Conservation (phyloP, 2,329 filamentous ascomycete species). For the Alternaria ventricosa region DNA sequence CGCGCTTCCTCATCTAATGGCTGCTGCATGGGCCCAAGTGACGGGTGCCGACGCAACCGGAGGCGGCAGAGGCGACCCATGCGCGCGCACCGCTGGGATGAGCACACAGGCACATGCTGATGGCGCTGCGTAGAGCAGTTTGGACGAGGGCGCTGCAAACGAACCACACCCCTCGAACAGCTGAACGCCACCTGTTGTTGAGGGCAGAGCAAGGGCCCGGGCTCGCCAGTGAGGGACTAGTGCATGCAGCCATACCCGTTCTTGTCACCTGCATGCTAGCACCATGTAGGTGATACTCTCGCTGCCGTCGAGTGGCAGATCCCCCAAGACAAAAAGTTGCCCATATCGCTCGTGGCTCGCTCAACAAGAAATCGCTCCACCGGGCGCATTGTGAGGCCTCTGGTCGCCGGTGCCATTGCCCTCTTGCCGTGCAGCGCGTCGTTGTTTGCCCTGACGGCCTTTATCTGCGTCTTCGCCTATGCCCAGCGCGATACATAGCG, state of each 20-base stretch:
- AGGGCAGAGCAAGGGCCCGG: slow-evolving; percentile 1
- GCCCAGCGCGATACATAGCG: slow-evolving; percentile 9
- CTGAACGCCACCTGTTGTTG: slow-evolving; percentile 8
- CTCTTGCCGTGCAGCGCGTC: neutral
- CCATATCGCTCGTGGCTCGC: neutral
- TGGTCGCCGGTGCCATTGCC: neutral
- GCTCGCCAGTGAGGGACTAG: slow-evolving; percentile 1
- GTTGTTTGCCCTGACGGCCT: neutral
- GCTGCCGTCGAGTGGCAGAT: neutral
- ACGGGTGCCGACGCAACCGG: slow-evolving; percentile 14
- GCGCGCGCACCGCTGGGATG: neutral
- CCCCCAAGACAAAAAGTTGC: slow-evolving; percentile 3
- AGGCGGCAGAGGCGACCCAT: slow-evolving; percentile 3
- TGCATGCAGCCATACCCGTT: slow-evolving; percentile 12
- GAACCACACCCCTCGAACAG: slow-evolving; percentile 8
- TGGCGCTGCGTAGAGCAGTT: neutral
- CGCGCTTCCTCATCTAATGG: slow-evolving; percentile 25
- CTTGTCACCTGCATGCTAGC: slow-evolving; percentile 13
- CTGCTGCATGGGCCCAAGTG: neutral
- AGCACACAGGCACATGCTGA: neutral
- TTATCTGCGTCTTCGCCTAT: slow-evolving; percentile 1
- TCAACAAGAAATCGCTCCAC: slow-evolving; percentile 15
- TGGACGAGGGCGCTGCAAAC: neutral
- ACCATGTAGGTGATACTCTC: slow-evolving; percentile 12
- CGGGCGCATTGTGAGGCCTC: neutral